These are phyloP conservation scores for Pythium monospermum DNA, from an alignment of 352 stramenopile genomes.

Conservation along the genomic window DNA sequence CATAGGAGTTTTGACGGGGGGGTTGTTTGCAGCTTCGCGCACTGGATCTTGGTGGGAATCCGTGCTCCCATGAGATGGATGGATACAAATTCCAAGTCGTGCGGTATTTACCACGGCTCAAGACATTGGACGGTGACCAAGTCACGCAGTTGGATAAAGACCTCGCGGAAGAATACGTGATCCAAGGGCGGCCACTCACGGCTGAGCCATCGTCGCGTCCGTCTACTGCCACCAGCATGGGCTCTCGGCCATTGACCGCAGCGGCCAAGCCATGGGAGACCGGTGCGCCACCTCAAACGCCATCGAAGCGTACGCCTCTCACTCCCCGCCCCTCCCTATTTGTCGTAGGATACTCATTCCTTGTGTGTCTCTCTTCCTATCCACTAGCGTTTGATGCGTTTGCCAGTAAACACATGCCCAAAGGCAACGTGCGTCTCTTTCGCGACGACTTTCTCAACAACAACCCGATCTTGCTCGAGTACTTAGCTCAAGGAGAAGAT, in stretches of 20 bases:
- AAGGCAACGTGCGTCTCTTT: conserved; percentile 75
- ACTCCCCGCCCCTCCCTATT: neutral
- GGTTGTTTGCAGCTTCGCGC: conserved; percentile 37
- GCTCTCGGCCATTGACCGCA: conserved; percentile 10
- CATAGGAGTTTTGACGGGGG: no score
- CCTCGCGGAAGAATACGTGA: conserved; percentile 56
- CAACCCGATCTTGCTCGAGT: conserved; percentile 76
- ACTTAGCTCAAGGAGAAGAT: conserved; percentile 49
- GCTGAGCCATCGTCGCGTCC: conserved; percentile 9
- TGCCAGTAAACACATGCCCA: conserved; percentile 51
- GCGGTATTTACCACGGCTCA: conserved; percentile 50
- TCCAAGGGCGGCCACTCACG: conserved; percentile 9
- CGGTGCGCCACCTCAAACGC: conserved; percentile 7
- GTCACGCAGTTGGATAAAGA: conserved; percentile 72
- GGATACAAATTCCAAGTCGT: conserved; percentile 78
- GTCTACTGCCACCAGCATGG: conserved; percentile 11
- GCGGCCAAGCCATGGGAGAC: conserved; percentile 12
- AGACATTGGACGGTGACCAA: conserved; percentile 67
- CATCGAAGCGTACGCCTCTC: conserved; percentile 12
- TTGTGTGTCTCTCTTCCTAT: neutral
- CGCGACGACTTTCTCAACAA: conserved; percentile 85
- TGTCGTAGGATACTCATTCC: neutral
- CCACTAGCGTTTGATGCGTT: conserved; percentile 44
- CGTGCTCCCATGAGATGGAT: conserved; percentile 49
- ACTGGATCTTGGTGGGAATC: conserved; percentile 71